Evolutionary conservation across 805 yeast genomes (phyloP), one percentile per base, ranked within the genome.

Genomic region (Candida ulmi): DNA sequence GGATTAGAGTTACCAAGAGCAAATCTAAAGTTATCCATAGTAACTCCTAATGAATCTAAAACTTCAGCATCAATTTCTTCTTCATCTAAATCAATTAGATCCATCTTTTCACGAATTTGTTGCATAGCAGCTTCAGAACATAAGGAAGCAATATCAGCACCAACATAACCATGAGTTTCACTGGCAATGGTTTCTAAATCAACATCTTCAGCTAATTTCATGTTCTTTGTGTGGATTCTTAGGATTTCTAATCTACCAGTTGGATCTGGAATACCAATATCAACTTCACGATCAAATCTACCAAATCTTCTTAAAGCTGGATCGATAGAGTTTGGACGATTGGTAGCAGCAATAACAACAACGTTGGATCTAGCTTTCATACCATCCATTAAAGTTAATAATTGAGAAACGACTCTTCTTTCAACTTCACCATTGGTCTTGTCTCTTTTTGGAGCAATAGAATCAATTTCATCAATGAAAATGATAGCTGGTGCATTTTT

Each of bases 41-140:
- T 91, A 41, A 93, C 99, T 46, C 98, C 98, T 53, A 93, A 74
- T 19, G 96, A 85, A 63, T 93, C 96, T 58, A 93, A 78, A 21
- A 93, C 82, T 71, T 93, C 99, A 29, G 99, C 96, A 62, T 90
- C 98, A 54, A 95, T 93, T 54, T 91, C 93, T 47, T 90, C 97
- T 65, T 88, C 95, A 46, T 90, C 97, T 52, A 90, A 73, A 59
- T 91, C 98, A 54, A 95, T 93, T 50, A 93, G 73, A 59, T 93
- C 99, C 97, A 93, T 90, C 79, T 93, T 93, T 70, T 93, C 99
- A 69, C 99, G 87, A 60, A 93, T 93, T 73, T 95, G 99, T 75
- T 93, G 99, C 99, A 93, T 93, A 43, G 99, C 99, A 49, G 99
- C 99, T 71, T 95, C 99, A n/a, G 97, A 88, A 75, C 99, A 93